Base-by-base conservation (phyloP, 1,284 basidiomycete species). In the Pyrrhoderma lamaoense region DNA sequence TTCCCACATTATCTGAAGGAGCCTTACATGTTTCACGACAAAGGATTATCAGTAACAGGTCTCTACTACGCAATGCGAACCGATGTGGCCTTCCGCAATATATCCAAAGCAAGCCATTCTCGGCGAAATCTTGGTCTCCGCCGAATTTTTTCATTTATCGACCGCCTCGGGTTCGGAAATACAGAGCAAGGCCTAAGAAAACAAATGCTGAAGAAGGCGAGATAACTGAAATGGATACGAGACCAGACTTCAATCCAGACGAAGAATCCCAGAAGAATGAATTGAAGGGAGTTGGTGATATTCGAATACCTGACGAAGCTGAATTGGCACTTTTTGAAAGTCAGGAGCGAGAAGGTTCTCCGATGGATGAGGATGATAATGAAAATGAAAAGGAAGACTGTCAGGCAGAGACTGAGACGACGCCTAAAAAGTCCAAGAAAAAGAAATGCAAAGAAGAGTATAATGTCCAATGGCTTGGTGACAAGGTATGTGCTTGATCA, bases 81-180 rank as follows among this genome's bases (percentile, higher is more conserved):
- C 68, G 66, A 22, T 69, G 72, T 42, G 81, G 78, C 14, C 64
- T 90, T 21, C 82, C 85, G 14, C 67, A 74, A 36, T 90, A 79
- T 64, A 77, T 90, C 50, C 84, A 82, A 57, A 76, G 81, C 22
- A 85, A 78, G 64, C 75, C 79, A n/a, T 82, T 89, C 58, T 70
- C 75, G 43, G 64, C 76, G 49, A 86, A 79, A 61, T 55, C 72
- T 22, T 89, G 87, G 87, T 64, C 66, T 43, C 83, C 82, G 3
- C 71, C 74, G 8, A 71, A 72, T 60, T 76, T 76, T 59, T 56
- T 58, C 14, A 56, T 66, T 45, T 49, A 52, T 43, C 56, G 53
- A 19, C 56, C 56, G 27, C 61, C 55, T 7, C 56, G 49, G 19
- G 38, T 45, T 9, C 55, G 51, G 37, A 22, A 25, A 8, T 5